Base-by-base conservation (phyloP, 2,329 filamentous ascomycete species). In the Cadophora sp. region DNA sequence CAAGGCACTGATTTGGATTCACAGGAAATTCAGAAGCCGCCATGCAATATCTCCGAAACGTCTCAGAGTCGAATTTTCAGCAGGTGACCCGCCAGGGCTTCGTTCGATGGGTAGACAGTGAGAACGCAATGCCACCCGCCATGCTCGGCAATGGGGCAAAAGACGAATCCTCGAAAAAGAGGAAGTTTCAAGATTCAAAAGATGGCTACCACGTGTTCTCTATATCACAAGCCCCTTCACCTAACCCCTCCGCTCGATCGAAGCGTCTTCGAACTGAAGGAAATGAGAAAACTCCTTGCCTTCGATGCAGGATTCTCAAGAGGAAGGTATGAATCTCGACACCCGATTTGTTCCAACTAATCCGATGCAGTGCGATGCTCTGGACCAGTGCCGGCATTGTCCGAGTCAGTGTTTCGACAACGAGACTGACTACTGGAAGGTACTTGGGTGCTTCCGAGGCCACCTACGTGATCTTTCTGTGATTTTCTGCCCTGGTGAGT, bases 371-470 rank as follows among this genome's bases (percentile, higher is more conserved):
- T 71, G 69, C 43, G 69, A 73, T 55, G 56, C 41, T 20, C 50
- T 67, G 4, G 56, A 66, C 14, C 30, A 55, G 22, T 73, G 70
- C 39, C 53, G 50, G n/a, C 69, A 72, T 51, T 72, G 69, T 63
- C 70, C 70, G 8, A 48, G 47, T 16, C 67, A 71, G 41, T 65
- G 68, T 24, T 68, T 64, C 27, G 71, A 73, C 18, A 70, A 65
- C 48, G 68, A 68, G 36, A 66, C 27, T 24, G 72, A 73, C 53
- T 71, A 69, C 41, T 73, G 72, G 72, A 73, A 72, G 53, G 66
- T 70, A 5, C 58, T 73, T n/a, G 71, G 71, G 3, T 73, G 71
- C 41, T 66, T 70, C 50, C 55, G 71, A 47, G 67, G 68, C 6
- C 66, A 62, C 13, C 36, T 73, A 16, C 61, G 56, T 36, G 66